These are phyloP conservation scores for Amauroascus niger DNA, from an alignment of 2,329 filamentous ascomycete species.

Conservation along the genomic window DNA sequence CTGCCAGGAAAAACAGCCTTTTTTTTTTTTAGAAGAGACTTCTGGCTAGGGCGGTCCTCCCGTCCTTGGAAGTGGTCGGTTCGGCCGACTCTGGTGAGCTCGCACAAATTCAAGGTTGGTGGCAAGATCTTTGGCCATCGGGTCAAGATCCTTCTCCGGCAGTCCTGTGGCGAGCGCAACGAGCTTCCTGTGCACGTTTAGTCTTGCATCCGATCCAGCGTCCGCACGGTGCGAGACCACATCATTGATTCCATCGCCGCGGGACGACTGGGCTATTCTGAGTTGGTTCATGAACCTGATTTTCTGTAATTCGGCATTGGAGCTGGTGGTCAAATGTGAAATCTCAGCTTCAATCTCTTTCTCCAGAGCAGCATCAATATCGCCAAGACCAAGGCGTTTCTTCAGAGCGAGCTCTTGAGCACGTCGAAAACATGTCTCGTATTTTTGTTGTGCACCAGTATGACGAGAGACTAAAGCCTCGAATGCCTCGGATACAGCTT, in stretches of 20 bases:
- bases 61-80: not conserved
- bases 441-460: conserved; percentile 28
- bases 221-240: conserved; percentile 38
- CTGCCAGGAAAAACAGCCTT: not conserved
- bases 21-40: too few relatives aligned
- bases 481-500: conserved; percentile 29
- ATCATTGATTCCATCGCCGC: conserved; percentile 31
- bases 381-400: conserved; percentile 22
- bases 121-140: conserved; percentile 39
- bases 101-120: conserved; percentile 39
- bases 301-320: conserved; percentile 20
- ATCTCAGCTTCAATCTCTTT: conserved; percentile 11
- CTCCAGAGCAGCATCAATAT: not conserved
- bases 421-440: conserved; percentile 38
- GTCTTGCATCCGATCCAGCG: conserved; percentile 38
- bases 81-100: conserved; percentile 27
- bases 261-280: conserved; percentile 27
- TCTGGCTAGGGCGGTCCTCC: not conserved
- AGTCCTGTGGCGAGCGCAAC: conserved; percentile 40
- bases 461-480: conserved; percentile 35
- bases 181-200: conserved; percentile 40
- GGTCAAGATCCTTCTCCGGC: conserved; percentile 40
- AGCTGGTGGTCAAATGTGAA: conserved; percentile 14
- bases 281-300: not conserved
- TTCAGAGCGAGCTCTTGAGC: conserved; percentile 33